These are phyloP conservation scores for Escovopsis sp. DNA, from an alignment of 2,329 filamentous ascomycete species.

Conservation along the genomic window DNA sequence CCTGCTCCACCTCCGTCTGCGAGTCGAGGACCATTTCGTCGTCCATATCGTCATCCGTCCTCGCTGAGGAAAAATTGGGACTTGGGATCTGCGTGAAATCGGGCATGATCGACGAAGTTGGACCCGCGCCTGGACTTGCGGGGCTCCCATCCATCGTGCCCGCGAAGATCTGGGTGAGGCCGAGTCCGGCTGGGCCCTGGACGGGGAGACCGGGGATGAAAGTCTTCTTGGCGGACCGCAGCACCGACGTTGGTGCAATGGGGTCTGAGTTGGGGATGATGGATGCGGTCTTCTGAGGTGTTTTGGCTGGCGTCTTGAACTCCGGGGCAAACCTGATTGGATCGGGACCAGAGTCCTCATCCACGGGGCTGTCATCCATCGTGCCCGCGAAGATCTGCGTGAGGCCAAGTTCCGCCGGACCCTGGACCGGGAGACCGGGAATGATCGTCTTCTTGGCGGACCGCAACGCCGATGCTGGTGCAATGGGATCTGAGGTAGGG, in stretches of 20 bases:
- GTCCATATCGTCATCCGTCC: constrained; percentile 28
- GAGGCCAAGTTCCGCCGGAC: constrained; percentile 53
- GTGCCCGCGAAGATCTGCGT: constrained; percentile 88
- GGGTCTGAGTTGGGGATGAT: constrained; percentile 14
- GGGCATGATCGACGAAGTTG: constrained; percentile 37
- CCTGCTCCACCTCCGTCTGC: constrained; percentile 22
- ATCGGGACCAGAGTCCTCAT: constrained; percentile 16
- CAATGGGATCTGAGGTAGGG: constrained; percentile 26
- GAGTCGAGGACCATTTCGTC: constrained; percentile 31
- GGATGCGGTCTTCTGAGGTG: too few relatives aligned
- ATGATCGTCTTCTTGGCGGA: constrained; percentile 57
- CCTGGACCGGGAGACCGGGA: constrained; percentile 48
- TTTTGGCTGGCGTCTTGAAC: constrained; percentile 10
- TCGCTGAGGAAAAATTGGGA: constrained; percentile 44
- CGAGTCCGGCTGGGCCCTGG: constrained; percentile 47
- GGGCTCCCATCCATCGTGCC: constrained; percentile 67
- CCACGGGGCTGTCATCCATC: constrained; percentile 51
- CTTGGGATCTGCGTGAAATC: constrained; percentile 42
- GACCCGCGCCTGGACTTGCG: constrained; percentile 14
- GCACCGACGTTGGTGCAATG: constrained; percentile 44
- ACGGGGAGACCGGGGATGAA: constrained; percentile 57
- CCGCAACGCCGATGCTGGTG: constrained; percentile 43
- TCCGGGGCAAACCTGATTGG: constrained; percentile 30
- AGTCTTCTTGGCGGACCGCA: constrained; percentile 53
- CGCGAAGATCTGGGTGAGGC: constrained; percentile 80